Evolutionary conservation across 768 basidiomycete genomes (phyloP).

Genomic region (Suillus cothurnatus): DNA sequence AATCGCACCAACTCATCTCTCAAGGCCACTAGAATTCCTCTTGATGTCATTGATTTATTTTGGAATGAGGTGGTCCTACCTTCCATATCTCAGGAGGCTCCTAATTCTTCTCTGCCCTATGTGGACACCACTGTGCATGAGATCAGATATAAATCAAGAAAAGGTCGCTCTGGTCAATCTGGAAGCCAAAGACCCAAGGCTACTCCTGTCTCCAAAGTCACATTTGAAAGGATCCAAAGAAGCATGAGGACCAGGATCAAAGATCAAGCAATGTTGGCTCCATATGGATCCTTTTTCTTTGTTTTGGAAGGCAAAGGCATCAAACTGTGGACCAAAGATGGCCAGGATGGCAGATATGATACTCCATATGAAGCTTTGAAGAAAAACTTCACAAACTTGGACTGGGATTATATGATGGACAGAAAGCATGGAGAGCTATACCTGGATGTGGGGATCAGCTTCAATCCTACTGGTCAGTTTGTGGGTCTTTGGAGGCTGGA

Average conservation of each 20-base stretch:
- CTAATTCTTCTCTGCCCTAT: background rate
- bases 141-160: background rate
- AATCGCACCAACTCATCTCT: background rate
- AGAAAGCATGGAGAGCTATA: no score
- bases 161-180: background rate
- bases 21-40: conserved; percentile 5
- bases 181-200: background rate
- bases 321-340: no score
- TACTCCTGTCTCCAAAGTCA: background rate
- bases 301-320: no score
- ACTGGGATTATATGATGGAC: no score
- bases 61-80: conserved; percentile 12
- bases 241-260: background rate
- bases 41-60: conserved; percentile 10
- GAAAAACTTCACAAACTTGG: no score
- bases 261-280: background rate
- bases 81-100: background rate
- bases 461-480: no score
- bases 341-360: no score
- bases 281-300: background rate
- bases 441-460: no score
- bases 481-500: no score
- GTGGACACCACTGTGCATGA: conserved; percentile 2
- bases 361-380: no score
- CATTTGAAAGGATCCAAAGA: background rate